Evolutionary conservation across 1,284 basidiomycete species (phyloP).

Genomic region (Moesziomyces globuligerus): DNA sequence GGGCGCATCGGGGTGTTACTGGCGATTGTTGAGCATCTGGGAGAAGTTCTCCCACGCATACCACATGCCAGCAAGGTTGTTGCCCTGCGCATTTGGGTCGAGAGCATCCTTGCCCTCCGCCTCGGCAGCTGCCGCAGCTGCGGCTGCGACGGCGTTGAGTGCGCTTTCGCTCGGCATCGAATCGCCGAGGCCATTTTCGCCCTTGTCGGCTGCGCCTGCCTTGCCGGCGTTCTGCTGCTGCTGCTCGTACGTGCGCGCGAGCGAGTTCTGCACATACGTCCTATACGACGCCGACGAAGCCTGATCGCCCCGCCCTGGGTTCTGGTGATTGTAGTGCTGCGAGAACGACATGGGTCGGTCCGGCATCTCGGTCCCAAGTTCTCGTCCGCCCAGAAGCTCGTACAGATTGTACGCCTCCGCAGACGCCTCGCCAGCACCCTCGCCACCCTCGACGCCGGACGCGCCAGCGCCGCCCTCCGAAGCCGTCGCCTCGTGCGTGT

Average conservation of each 20-base stretch:
- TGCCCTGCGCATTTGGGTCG: conserved; percentile 27
- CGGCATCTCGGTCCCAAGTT: conserved; percentile 23
- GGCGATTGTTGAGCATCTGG: conserved; percentile 56
- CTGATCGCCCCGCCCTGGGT: conserved; percentile 33
- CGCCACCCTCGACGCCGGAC: conserved; percentile 2
- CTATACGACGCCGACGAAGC: conserved; percentile 39
- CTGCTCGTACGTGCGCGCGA: conserved; percentile 46
- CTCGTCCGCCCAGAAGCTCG: conserved; percentile 38
- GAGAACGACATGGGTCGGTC: conserved; percentile 53
- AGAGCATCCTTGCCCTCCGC: conserved; percentile 29
- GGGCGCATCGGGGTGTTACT: conserved; percentile 6
- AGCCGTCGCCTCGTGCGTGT: conserved; percentile 11
- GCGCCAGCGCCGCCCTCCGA: conserved; percentile 4
- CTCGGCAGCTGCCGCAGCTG: conserved; percentile 30
- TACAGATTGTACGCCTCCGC: conserved; percentile 42
- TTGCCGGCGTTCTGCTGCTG: conserved; percentile 22
- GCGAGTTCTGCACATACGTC: conserved; percentile 41
- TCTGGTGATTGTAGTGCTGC: conserved; percentile 52
- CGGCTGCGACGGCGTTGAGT: conserved; percentile 42
- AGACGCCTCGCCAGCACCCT: conserved; percentile 14
- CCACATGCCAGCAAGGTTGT: conserved; percentile 45
- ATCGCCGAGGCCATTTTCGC: conserved; percentile 21
- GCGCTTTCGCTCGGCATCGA: conserved; percentile 39
- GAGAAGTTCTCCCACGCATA: conserved; percentile 49
- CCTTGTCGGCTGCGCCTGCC: conserved; percentile 4